A percentile compares a stretch with the other conserved stretches of the same genome.
Conservation (phyloP, 2,329 filamentous ascomycete species). For the Exophiala sp. region DNA sequence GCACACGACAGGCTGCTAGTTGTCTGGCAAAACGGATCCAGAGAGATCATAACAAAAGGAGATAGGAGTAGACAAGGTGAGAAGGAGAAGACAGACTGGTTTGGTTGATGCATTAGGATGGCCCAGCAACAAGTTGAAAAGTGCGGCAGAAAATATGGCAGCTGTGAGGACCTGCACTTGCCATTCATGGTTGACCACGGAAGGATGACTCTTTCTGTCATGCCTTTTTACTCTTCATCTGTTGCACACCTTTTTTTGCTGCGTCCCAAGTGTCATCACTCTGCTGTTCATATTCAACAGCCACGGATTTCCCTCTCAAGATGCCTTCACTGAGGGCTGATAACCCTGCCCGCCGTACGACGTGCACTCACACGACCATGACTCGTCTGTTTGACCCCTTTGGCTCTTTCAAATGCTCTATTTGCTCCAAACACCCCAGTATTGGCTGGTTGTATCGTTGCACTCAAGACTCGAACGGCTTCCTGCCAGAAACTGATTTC, state of each 20-base stretch:
- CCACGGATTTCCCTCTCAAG: not conserved
- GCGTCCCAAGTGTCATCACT: not conserved
- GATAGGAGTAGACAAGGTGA: no score
- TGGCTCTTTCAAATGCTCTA: constrained; percentile 52
- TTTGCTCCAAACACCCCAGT: constrained; percentile 55
- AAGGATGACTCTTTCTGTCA: no score
- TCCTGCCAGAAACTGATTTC: constrained; percentile 37
- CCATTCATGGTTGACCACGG: no score
- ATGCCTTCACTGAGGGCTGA: constrained; percentile 22
- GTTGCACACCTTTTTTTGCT: not conserved
- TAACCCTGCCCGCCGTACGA: constrained; percentile 20
- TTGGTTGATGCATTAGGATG: no score
- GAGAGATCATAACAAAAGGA: no score
- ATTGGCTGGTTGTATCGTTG: constrained; percentile 74
- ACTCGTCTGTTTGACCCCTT: constrained; percentile 55
- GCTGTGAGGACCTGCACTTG: no score
- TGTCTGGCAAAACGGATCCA: no score
- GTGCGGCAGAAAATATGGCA: no score
- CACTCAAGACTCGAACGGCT: constrained; percentile 57
- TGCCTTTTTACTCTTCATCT: not conserved
- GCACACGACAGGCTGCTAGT: no score
- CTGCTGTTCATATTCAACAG: not conserved
- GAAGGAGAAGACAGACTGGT: no score
- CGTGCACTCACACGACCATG: constrained; percentile 68
- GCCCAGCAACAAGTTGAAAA: no score